Conservation (phyloP, 78 protist species). For the Protostelium mycophagum region DNA sequence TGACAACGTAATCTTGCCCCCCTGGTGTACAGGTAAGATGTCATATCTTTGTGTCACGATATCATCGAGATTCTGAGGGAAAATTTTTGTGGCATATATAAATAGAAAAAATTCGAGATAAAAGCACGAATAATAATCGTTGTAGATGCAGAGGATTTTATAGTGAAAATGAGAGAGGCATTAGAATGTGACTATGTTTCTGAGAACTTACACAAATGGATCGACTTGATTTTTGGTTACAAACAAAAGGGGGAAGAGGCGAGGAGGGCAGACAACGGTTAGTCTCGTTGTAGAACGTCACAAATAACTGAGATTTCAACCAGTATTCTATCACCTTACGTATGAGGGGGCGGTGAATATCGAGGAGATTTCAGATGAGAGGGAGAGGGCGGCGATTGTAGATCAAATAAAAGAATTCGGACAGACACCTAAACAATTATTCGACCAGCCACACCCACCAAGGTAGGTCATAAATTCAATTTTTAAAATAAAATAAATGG, state of each 20-base stretch:
- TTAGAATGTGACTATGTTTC: constrained; percentile 88
- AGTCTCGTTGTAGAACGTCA: background rate
- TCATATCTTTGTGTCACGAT: background rate
- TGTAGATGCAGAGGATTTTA: constrained; percentile 64
- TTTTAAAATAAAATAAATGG: constrained; percentile 4
- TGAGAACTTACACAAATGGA: constrained; percentile 88
- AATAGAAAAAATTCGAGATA: background rate
- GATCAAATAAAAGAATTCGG: constrained; percentile 95
- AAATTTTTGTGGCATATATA: too few relatives aligned
- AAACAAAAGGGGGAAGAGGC: constrained; percentile 84
- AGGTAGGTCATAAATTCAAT: constrained; percentile 23
- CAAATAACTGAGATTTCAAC: background rate
- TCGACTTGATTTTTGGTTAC: constrained; percentile 95
- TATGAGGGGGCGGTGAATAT: constrained; percentile 91
- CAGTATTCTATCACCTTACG: constrained; percentile 87
- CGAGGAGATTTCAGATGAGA: constrained; percentile 71
- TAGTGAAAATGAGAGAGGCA: constrained; percentile 53
- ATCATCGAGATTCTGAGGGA: background rate
- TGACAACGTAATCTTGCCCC: constrained; percentile 88
- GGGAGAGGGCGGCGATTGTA: constrained; percentile 46
- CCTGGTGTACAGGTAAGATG: constrained; percentile 79
- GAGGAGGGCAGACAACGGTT: constrained; percentile 60
- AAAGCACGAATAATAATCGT: background rate
- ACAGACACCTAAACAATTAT: constrained; percentile 96
- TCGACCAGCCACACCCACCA: constrained; percentile 72